phyloP scores from a whole-genome alignment of 2,329 filamentous ascomycete species.

The Fusarium duplospermum region DNA sequence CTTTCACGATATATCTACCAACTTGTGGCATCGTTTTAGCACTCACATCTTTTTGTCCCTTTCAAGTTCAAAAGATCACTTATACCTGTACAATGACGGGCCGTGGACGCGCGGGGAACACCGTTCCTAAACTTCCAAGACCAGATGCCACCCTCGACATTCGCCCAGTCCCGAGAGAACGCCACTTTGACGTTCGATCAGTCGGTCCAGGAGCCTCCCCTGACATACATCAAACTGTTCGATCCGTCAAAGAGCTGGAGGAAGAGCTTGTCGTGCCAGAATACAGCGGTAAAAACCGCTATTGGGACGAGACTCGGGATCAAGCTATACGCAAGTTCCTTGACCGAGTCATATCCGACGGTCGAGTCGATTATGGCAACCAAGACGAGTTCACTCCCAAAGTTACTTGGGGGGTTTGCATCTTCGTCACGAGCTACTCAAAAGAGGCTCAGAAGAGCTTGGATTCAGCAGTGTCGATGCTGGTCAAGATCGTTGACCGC shows the following conservation, averaged over 20 bases:
- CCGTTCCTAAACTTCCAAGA: background rate
- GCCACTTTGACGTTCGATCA: background rate
- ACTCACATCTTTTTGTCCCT: background rate
- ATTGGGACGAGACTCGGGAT: background rate
- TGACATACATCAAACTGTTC: background rate
- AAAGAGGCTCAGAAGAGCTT: background rate
- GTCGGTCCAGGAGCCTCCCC: background rate
- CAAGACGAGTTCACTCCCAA: background rate
- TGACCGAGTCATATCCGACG: background rate
- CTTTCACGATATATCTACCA: background rate
- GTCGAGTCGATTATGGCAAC: background rate
- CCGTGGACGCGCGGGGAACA: background rate
- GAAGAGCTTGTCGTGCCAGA: background rate
- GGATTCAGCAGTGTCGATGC: background rate
- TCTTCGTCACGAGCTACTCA: background rate
- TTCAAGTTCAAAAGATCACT: too few species aligned
- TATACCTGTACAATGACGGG: background rate
- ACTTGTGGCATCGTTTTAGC: background rate
- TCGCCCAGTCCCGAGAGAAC: background rate
- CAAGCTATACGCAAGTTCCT: background rate
- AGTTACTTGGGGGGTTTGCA: background rate
- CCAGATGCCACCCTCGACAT: background rate
- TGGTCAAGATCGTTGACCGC: constrained; percentile 9
- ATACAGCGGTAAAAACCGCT: background rate
- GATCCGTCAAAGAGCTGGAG: background rate